Evolutionary conservation across 805 yeast species (phyloP).

Genomic region (Saturnispora serradocipensis): DNA sequence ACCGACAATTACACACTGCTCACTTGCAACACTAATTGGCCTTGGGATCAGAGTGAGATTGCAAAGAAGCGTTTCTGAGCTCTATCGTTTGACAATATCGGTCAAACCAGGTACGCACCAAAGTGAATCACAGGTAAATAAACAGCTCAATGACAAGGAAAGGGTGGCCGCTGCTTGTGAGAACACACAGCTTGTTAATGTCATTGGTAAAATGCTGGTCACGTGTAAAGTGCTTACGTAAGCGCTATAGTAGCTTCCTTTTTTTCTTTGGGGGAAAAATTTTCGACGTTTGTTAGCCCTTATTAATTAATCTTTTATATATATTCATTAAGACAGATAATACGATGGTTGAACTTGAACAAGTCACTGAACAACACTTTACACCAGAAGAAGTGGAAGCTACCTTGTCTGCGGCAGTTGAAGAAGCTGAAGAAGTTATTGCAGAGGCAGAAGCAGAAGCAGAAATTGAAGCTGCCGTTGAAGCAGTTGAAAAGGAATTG

Average conservation of each 20-base stretch:
- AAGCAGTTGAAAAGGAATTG: constrained; percentile 25
- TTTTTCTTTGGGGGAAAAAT: background rate
- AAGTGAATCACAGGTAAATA: constrained; percentile 91
- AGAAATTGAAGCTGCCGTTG: constrained; percentile 29
- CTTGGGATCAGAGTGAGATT: constrained; percentile 87
- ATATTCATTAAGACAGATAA: background rate
- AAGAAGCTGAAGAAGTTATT: constrained; percentile 8
- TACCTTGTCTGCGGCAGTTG: constrained; percentile 7
- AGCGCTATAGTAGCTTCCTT: background rate
- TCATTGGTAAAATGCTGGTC: constrained; percentile 86
- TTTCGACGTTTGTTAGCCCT: background rate
- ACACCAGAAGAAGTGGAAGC: constrained; percentile 11
- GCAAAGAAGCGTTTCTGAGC: constrained; percentile 78
- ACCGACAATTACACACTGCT: constrained; percentile 97
- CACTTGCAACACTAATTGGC: constrained; percentile 91
- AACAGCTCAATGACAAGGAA: constrained; percentile 94
- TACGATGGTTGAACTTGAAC: constrained; percentile 66
- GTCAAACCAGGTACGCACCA: constrained; percentile 92
- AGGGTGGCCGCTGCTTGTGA: constrained; percentile 98
- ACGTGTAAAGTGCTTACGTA: constrained; percentile 39
- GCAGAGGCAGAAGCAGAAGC: constrained; percentile 16
- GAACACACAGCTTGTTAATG: constrained; percentile 81
- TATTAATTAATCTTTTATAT: background rate
- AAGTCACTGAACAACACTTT: constrained; percentile 43
- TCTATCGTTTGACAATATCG: constrained; percentile 70